Base-by-base conservation (phyloP, 2,329 filamentous ascomycete genomes). In the Raffaelea arxii region DNA sequence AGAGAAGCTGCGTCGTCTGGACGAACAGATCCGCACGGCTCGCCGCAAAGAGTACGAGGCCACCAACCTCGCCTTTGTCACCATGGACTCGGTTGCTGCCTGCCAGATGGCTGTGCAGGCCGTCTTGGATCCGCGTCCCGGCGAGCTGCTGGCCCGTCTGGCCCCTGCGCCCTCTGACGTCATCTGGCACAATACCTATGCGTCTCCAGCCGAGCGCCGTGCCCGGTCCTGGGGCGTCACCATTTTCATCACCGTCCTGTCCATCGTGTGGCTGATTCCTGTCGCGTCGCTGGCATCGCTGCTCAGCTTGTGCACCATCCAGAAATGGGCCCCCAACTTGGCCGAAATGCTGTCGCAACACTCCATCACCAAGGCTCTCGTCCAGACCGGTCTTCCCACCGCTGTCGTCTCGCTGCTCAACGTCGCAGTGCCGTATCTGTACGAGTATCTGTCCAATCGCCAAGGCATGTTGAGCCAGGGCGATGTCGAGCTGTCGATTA, bases 41-140 rank as follows among this genome's bases (percentile, higher is more conserved):
- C 79, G 92, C 24, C 78, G 80, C 57, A 86, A 86, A 61, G 75
- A 84, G 4, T 97, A 89, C 56, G 68, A 75, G 6, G 74, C 92
- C 0, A 90, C 82, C 1, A 84, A 91, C 42, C 75, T 94, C 50
- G 94, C 94, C 1, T 96, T 98, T 62, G 86, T 98, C 35, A 97
- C 92, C 0, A 94, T 98, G 88, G 87, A 96, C 66, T 92, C 88
- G 4, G 92, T 95, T 43, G 86, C 90, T 14, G 84, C 90, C 25
- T 82, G 79, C 55, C 92, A 98, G 67, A 95, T 97, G 89, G 87
- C 90, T 22, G 87, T 95, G 38, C 92, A 98, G 64, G 90, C 92
- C 4, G 82, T 94, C 11, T 80, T 98, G 45, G 91, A 97, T 59
- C 89, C 92, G 4, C 83, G 86, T 11, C 92, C 94, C 0, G 82